Conservation (phyloP, 2,329 filamentous ascomycete genomes). For the Cadophora luteo-olivacea region DNA sequence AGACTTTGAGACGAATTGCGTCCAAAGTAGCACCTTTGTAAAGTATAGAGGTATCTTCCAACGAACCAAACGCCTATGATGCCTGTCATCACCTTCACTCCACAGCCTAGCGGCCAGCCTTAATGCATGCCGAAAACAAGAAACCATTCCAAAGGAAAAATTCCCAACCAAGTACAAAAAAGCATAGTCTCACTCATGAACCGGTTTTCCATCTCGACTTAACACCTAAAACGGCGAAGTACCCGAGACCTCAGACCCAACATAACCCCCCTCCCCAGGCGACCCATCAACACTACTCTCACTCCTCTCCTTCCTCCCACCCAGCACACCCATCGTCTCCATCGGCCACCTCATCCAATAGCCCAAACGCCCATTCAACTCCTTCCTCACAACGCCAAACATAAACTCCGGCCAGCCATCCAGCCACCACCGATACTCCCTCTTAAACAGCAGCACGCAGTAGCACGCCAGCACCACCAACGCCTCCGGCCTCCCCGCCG, state of each 20-base stretch:
- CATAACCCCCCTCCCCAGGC: neutral
- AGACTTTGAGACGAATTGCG: too few relatives aligned
- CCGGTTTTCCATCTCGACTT: too few relatives aligned
- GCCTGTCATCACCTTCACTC: too few relatives aligned
- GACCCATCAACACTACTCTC: neutral
- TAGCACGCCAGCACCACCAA: neutral
- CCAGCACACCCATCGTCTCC: neutral
- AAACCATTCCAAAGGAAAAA: too few relatives aligned
- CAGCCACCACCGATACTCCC: neutral
- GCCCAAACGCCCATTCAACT: slow-evolving; percentile 2
- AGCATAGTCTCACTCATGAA: too few relatives aligned
- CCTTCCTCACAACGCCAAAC: neutral
- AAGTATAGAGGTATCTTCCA: too few relatives aligned
- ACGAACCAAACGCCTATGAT: too few relatives aligned
- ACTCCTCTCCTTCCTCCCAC: neutral
- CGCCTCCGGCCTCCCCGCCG: neutral
- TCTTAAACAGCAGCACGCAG: neutral
- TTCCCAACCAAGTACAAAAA: too few relatives aligned
- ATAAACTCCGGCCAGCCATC: neutral
- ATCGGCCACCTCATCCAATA: slow-evolving; percentile 4
- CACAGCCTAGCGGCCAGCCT: too few relatives aligned
- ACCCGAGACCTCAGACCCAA: neutral
- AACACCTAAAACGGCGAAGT: neutral
- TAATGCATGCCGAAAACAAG: too few relatives aligned
- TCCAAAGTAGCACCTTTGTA: too few relatives aligned